Base-by-base conservation (phyloP, 768 basidiomycete genomes). In the Pulveroboletus sp. region DNA sequence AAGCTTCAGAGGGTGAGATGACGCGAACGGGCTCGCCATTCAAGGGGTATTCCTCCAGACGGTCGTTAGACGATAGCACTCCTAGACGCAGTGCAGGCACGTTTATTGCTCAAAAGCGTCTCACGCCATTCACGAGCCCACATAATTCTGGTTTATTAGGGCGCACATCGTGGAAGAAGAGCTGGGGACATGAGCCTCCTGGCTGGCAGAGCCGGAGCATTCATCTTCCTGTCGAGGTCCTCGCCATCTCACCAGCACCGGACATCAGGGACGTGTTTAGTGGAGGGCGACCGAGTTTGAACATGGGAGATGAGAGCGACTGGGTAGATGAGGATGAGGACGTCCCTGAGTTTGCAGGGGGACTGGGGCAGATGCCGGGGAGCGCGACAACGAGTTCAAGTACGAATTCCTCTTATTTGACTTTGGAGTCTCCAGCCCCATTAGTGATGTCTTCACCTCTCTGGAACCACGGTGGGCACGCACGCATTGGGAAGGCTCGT, bases 321-420 rank as follows among this genome's bases (percentile, higher is more conserved):
- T 92, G 89, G 89, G 85, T 89, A 12, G 90, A 92, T 58, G 87
- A 90, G 58, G 89, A 93, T 37, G 89, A 91, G 7, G 87, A 90
- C 57, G 68, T 69, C 17, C 71, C 82, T 8, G 73, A 79, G 24
- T 91, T 89, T 69, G 84, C 81, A 12, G 89, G 88, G 41, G 89
- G 89, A 6, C 66, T 93, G 28, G 89, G 89, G 0, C 89, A 93
- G 36, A 66, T 67, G 54, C 62, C 66, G 9, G 56, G 62, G 37
- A 60, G 62, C 15, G 59, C 65, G 10, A 59, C 71, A 24, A 51
- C 59, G 32, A 62, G 59, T 21, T 56, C 64, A 10, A 60, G 56
- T 32, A 33, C 58, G 43, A 61, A 61, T 30, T 63, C 58, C 9
- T 58, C 68, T 14, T 52, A 63, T 51, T 17, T 58, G 42, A 7